Evolutionary conservation across 352 stramenopile species (phyloP), one percentile per base, ranked within the genome.

Genomic region (Pythium biforme): DNA sequence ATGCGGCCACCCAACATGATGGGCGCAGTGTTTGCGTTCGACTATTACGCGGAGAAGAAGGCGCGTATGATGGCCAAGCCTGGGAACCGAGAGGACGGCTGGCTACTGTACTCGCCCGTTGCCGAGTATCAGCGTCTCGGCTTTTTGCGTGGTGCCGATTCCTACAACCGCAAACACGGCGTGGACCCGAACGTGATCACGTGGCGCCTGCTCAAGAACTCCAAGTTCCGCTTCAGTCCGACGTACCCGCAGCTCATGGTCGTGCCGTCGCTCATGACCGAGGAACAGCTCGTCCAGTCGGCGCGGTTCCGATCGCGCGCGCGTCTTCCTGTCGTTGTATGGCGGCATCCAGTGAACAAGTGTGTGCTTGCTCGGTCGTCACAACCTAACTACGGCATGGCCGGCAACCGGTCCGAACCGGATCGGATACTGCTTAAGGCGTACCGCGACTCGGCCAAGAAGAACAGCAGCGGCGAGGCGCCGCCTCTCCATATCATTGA

Each of bases 371-470:
- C 92, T 66, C 83, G 97, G 39, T 97, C 83, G 11, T 93, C 90
- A 12, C 96, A 99, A 68, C 97, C 97, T 3, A 98, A 98, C 68
- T 97, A 98, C 34, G 97, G 97, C n/a, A 87, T 99, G 62, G 86
- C 94, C 40, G 94, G 95, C 23, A 97, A 98, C 75, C 92, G 88
- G 37, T 98, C 82, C 57, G 78, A 89, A 19, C 81, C 90, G 1
- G 97, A 99, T 72, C 93, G 97, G 52, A 89, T 90, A 61, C 68
- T 98, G 46, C 63, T 97, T 50, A 81, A 83, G 49, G 81, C 81
- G 40, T 89, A 94, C 70, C 81, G 94, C 9, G 94, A 98, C 40
- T 87, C 77, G 17, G 88, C 77, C 4, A 90, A 90, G 64, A 88
- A 81, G 57, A 94, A 84, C 59, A 89, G 75, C 60, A 85, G 69